Evolutionary conservation across 1,284 basidiomycete genomes (phyloP), one percentile per base, ranked within the genome.

Genomic region (Schizophyllum amplum): DNA sequence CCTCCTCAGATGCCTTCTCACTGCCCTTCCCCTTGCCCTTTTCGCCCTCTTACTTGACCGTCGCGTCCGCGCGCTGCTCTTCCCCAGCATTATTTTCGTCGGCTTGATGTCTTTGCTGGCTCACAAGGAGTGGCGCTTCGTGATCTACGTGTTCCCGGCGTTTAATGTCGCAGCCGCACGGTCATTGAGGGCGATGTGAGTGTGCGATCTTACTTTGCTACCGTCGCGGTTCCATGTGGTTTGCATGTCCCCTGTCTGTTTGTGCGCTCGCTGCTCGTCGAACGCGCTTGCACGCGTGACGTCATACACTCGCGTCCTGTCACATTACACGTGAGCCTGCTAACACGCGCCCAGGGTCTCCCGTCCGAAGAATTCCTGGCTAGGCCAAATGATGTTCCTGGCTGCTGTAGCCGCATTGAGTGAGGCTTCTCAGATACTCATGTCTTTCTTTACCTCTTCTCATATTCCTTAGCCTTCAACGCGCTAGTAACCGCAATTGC

Each of bases 111-210:
- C 92, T 65, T 73, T 69, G 20, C 75, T 98, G 0, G 87, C 82
- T 0, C 92, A 95, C 70, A 95, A 95, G 67, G 97, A 99, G 71
- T 98, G 96, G 95, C 82, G 96, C 4, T 99, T 99, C 70, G 78
- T 98, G 59, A 79, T 94, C 5, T 98, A 98, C 66, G 79, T 85
- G 11, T 80, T 98, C 0, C 94, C 96, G 0, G 66, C 85, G 0
- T 76, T 93, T 69, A 98, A 98, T 64, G 72, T 94, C 3, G 79
- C 88, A 1, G 91, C 89, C 0, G 87, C 93, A 0, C 69, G 84
- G 17, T 86, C 83, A 1, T 75, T 82, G 0, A 68, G 71, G 6
- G 80, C 75, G 69, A 66, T 92, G 86, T 90, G 68, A 62, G 86
- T 74, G 27, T 33, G 5, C 27, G 27, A 33, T n/a, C n/a, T n/a